These are phyloP conservation scores for Asterionellopsis glacialis DNA, from an alignment of 108 stramenopile species.

Conservation along the genomic window DNA sequence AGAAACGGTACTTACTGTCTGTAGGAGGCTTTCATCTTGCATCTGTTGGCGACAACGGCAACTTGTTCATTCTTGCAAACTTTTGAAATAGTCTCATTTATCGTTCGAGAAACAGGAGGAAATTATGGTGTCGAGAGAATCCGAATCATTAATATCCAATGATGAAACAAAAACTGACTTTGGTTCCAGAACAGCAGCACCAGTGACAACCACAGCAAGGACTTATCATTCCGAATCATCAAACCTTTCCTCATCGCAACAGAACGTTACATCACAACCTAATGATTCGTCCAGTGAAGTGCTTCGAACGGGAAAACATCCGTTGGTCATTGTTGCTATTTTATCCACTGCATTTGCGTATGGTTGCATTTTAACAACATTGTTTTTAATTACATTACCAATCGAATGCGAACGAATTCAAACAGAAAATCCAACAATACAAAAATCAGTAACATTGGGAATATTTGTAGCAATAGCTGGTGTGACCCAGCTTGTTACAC, in stretches of 20 bases:
- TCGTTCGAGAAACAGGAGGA: no score
- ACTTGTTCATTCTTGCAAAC: no score
- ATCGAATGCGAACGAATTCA: slow-evolving; percentile 57
- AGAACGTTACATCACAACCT: no score
- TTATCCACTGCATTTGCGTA: slow-evolving; percentile 56
- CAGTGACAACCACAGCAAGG: no score
- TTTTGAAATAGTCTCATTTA: no score
- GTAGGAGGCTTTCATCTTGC: no score
- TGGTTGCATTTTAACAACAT: slow-evolving; percentile 55
- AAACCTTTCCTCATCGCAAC: no score
- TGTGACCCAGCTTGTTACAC: slow-evolving; percentile 51
- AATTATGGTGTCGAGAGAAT: background rate
- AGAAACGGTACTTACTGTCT: no score
- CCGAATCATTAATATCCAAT: background rate
- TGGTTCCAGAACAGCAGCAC: no score
- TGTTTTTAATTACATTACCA: slow-evolving; percentile 61
- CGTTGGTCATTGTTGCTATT: slow-evolving; percentile 11
- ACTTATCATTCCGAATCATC: background rate
- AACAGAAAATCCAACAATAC: slow-evolving; percentile 16
- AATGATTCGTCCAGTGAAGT: background rate
- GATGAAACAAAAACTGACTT: no score
- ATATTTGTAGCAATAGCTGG: slow-evolving; percentile 57
- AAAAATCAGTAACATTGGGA: slow-evolving; percentile 47
- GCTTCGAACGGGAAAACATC: background rate
- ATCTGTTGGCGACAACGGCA: no score